These are phyloP conservation scores for Xylaria sp. DNA, from an alignment of 2,329 filamentous ascomycete genomes.

Conservation along the genomic window DNA sequence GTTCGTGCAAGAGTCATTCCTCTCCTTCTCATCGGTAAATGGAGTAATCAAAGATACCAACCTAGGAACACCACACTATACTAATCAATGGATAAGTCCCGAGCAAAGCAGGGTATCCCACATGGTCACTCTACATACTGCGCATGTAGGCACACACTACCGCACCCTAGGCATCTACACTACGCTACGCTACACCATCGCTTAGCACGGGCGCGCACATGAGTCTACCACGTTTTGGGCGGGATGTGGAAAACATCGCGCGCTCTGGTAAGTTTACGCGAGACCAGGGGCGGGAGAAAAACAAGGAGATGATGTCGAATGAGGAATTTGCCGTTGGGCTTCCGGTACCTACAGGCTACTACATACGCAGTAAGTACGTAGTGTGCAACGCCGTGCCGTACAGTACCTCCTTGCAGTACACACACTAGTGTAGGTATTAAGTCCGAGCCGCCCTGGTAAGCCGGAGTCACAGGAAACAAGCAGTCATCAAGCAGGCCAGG, in stretches of 20 bases:
- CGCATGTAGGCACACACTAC: neutral
- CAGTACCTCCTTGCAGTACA: too few species aligned
- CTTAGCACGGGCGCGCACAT: neutral
- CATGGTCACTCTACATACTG: conserved; percentile 16
- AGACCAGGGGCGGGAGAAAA: neutral
- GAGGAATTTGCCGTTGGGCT: conserved; percentile 28
- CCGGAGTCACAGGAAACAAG: neutral
- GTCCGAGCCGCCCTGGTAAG: too few species aligned
- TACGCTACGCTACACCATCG: neutral
- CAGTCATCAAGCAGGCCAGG: too few species aligned
- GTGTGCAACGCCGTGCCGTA: too few species aligned
- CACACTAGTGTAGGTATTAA: too few species aligned
- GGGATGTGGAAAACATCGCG: conserved; percentile 6
- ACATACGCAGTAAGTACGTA: too few species aligned
- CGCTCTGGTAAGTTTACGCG: conserved; percentile 2
- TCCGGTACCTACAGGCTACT: too few species aligned
- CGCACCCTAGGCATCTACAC: too few species aligned
- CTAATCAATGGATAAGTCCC: conserved; percentile 14
- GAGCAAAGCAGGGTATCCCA: conserved; percentile 23
- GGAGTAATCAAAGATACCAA: conserved; percentile 26
- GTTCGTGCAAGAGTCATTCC: neutral
- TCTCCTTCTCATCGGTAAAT: neutral
- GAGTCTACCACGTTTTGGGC: conserved; percentile 5
- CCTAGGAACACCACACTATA: neutral
- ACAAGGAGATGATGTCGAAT: neutral